Evolutionary conservation across 495 filamentous ascomycete genomes (phyloP).

Genomic region (Pseudoneurospora amorphoporcata): DNA sequence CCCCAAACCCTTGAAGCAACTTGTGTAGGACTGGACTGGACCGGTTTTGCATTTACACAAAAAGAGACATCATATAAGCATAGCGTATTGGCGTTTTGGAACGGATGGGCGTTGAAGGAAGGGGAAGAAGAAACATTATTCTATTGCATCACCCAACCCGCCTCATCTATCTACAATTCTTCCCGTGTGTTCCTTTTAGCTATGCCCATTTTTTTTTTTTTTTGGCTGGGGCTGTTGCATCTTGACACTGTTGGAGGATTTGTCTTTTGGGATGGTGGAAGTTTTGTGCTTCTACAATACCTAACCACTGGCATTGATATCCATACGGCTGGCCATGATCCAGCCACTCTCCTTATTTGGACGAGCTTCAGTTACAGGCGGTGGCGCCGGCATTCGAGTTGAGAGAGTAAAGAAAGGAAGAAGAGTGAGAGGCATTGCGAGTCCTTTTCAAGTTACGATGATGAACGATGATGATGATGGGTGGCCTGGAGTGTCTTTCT

Average conservation of each 20-base stretch:
- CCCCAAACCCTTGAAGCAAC: not conserved
- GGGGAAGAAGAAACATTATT: not conserved
- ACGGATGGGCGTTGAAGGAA: conserved; percentile 1
- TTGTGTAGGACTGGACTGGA: not conserved
- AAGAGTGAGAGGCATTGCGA: not conserved
- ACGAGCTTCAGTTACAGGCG: not conserved
- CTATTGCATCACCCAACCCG: not conserved
- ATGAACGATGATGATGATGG: not conserved
- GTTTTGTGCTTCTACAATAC: not conserved
- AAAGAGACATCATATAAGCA: conserved; percentile 14
- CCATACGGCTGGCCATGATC: not conserved
- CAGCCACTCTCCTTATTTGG: not conserved
- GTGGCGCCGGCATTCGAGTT: not conserved
- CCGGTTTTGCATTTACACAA: conserved; percentile 4
- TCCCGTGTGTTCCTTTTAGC: not conserved
- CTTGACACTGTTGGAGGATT: not conserved
- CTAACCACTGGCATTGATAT: not conserved
- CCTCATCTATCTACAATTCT: not conserved
- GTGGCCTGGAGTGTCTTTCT: not conserved
- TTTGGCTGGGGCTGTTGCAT: not conserved
- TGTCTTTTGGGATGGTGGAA: not conserved
- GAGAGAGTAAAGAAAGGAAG: not conserved
- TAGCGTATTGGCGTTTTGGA: conserved; percentile 17
- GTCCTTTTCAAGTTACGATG: not conserved
- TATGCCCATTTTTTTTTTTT: not conserved